Conservation (phyloP, 306 rosid species). For the Quercus agrifolia region DNA sequence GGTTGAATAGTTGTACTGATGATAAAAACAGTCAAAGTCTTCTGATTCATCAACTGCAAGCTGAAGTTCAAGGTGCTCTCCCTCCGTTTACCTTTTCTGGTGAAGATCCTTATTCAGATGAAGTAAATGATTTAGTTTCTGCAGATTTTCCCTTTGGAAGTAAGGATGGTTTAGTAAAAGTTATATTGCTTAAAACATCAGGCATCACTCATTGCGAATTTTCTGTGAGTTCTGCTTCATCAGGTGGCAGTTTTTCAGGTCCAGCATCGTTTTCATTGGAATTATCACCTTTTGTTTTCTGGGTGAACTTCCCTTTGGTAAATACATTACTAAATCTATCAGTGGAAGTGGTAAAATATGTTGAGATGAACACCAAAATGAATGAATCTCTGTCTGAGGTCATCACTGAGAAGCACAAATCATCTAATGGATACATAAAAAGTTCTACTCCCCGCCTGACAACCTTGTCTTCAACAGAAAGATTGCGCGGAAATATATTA, state of each 20-base stretch:
- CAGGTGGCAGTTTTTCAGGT: constrained; percentile 38
- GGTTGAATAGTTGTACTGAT: constrained; percentile 14
- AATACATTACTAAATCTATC: constrained; percentile 39
- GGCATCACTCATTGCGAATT: constrained; percentile 55
- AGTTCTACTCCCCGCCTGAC: constrained; percentile 38
- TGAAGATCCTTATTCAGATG: constrained; percentile 34
- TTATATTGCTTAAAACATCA: constrained; percentile 63
- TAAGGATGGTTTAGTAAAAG: constrained; percentile 46
- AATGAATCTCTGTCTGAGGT: constrained; percentile 28
- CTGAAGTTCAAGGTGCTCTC: constrained; percentile 59
- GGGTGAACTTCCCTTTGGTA: constrained; percentile 71
- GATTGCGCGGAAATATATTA: constrained; percentile 58
- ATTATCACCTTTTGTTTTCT: constrained; percentile 61
- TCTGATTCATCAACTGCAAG: constrained; percentile 52
- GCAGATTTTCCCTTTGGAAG: constrained; percentile 51
- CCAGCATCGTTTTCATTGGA: constrained; percentile 61
- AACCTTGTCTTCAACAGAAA: constrained; percentile 48
- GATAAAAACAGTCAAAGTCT: constrained; percentile 34
- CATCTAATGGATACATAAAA: constrained; percentile 34
- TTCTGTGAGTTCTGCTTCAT: constrained; percentile 47
- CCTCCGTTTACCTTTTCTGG: constrained; percentile 51
- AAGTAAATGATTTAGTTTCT: constrained; percentile 35
- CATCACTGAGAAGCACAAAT: constrained; percentile 32
- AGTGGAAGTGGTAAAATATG: constrained; percentile 43
- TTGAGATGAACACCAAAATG: constrained; percentile 32